Percentiles rank a stretch among this genome's conserved stretches.
Conservation (phyloP, 208 protist genomes). For the Crithidia mellificae region DNA sequence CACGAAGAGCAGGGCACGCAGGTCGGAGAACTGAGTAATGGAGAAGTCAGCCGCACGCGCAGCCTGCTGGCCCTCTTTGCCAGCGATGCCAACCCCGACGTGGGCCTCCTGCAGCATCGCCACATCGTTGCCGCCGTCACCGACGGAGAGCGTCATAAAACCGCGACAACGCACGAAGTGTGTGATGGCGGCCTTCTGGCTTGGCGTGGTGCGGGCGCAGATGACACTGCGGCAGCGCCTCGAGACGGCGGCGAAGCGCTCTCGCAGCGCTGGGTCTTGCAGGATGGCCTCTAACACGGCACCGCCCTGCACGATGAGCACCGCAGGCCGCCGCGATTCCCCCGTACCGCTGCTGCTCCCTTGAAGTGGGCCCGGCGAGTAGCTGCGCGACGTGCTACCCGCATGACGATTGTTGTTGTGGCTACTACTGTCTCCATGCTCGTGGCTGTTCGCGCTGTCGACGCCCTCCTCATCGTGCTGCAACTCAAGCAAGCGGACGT, state of each 20-base stretch:
- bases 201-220: conserved; percentile 93
- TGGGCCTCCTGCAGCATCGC: conserved; percentile 95
- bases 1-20: conserved; percentile 92
- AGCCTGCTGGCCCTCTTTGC: conserved; percentile 94
- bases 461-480: conserved; percentile 7
- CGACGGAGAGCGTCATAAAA: conserved; percentile 91
- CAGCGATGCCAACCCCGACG: conserved; percentile 91
- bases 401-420: no score
- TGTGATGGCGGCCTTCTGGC: conserved; percentile 92
- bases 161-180: conserved; percentile 63
- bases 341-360: no score
- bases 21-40: conserved; percentile 92
- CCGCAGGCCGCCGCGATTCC: conserved; percentile 12
- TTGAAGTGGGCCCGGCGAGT: no score
- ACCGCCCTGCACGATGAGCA: conserved; percentile 68
- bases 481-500: conserved; percentile 10
- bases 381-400: no score
- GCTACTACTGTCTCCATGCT: no score
- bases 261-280: conserved; percentile 29
- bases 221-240: conserved; percentile 86
- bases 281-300: conserved; percentile 76
- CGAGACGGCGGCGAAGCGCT: conserved; percentile 59
- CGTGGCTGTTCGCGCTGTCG: no score
- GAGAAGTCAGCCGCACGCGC: conserved; percentile 93
- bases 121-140: conserved; percentile 96